These are phyloP conservation scores for Microbotryum scabiosae DNA, from an alignment of 1,284 basidiomycete species.

Conservation along the genomic window DNA sequence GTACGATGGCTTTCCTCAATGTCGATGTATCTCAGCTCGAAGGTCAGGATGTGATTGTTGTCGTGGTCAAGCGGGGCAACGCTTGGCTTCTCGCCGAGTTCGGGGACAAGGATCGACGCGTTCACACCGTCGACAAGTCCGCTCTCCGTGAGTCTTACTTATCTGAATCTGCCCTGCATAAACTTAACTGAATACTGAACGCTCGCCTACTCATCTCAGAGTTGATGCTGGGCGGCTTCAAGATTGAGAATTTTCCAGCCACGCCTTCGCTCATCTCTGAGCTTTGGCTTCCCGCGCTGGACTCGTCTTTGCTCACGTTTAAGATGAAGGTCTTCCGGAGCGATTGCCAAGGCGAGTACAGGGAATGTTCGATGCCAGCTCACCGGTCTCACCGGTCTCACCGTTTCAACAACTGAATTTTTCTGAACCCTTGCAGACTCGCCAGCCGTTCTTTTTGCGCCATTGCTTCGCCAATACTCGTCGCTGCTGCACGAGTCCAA, in stretches of 20 bases:
- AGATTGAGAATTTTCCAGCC: background rate
- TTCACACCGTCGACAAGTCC: conserved; percentile 9
- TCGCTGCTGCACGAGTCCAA: conserved; percentile 27
- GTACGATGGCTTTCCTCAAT: conserved; percentile 5
- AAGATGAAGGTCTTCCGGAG: conserved; percentile 10
- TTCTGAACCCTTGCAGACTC: conserved; percentile 1
- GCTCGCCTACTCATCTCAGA: conserved; percentile 1
- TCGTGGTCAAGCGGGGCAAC: conserved; percentile 8
- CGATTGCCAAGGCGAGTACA: conserved; percentile 17
- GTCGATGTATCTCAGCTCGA: conserved; percentile 13
- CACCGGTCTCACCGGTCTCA: too few relatives aligned
- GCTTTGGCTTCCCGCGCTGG: conserved; percentile 23
- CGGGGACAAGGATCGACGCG: conserved; percentile 4
- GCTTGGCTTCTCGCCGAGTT: conserved; percentile 22
- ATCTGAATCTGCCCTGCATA: too few relatives aligned
- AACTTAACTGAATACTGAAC: background rate
- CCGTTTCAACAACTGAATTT: background rate
- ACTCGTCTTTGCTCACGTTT: conserved; percentile 25
- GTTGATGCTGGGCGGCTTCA: conserved; percentile 10
- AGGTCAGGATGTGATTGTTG: background rate
- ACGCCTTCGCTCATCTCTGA: conserved; percentile 20
- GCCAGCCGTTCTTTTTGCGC: conserved; percentile 22
- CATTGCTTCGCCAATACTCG: conserved; percentile 29
- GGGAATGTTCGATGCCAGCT: too few relatives aligned
- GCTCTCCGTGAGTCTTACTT: conserved; percentile 8